These are phyloP conservation scores for Cenococcum geophilum DNA, from an alignment of 495 filamentous ascomycete species.

Conservation along the genomic window DNA sequence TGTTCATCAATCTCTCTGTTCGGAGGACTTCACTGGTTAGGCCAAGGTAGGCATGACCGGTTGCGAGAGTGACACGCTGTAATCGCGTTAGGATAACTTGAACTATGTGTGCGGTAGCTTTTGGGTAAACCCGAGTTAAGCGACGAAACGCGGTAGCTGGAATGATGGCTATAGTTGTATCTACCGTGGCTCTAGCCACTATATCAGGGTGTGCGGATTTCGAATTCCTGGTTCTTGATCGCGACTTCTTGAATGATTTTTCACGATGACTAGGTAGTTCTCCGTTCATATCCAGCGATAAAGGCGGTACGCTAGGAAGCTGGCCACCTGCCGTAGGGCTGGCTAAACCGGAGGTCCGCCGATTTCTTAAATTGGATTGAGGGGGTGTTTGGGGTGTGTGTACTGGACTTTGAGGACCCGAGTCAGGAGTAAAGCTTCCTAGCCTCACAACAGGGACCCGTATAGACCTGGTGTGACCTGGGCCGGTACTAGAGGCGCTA, in stretches of 20 bases:
- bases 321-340: constrained; percentile 26
- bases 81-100: constrained; percentile 93
- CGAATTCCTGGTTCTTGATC: constrained; percentile 42
- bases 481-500: constrained; percentile 18
- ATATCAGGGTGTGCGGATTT: constrained; percentile 94
- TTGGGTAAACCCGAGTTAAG: constrained; percentile 89
- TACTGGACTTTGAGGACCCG: constrained; percentile 17
- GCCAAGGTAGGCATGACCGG: constrained; percentile 88
- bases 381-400: constrained; percentile 20
- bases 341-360: constrained; percentile 27
- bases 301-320: constrained; percentile 57
- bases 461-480: neutral
- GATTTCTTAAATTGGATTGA: constrained; percentile 18
- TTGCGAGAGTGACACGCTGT: constrained; percentile 88
- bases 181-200: constrained; percentile 89
- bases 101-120: constrained; percentile 93
- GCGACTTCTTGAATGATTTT: constrained; percentile 12
- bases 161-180: constrained; percentile 97
- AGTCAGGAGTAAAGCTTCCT: constrained; percentile 20
- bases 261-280: constrained; percentile 5
- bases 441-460: constrained; percentile 4
- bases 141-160: constrained; percentile 92
- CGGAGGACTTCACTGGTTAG: constrained; percentile 83
- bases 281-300: constrained; percentile 56
- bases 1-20: constrained; percentile 86